Conservation (phyloP, 129 eudicot species). For the carrot (Daucus carota) region DH1_v3.0 NC_030385.2:3055001-3055500, state of each 20-base stretch:
- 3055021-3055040: not conserved
- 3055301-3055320: not conserved
- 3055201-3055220: slow-evolving; percentile 95
- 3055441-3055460: slow-evolving; percentile 90
- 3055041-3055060: not conserved
- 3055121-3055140: not conserved
- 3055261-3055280: slow-evolving; percentile 88
- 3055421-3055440: slow-evolving; percentile 53
- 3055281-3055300: slow-evolving; percentile 67
- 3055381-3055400: slow-evolving; percentile 86
- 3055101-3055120: not conserved
- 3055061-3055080: not conserved
- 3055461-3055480: slow-evolving; percentile 70
- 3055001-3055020: not conserved
- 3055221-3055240: slow-evolving; percentile 87
- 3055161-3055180: slow-evolving; percentile 5
- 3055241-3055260: slow-evolving; percentile 96
- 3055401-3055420: slow-evolving; percentile 47
- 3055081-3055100: not conserved
- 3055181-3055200: slow-evolving; percentile 51
- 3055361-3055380: slow-evolving; percentile 22
- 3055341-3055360: not conserved
- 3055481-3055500: slow-evolving; percentile 52
- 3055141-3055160: not conserved
- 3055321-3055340: not conserved